A percentile compares a stretch with the other conserved stretches of the same genome.
Evolutionary conservation across 768 basidiomycete genomes (phyloP).

Genomic region (Psilocybe sp.): DNA sequence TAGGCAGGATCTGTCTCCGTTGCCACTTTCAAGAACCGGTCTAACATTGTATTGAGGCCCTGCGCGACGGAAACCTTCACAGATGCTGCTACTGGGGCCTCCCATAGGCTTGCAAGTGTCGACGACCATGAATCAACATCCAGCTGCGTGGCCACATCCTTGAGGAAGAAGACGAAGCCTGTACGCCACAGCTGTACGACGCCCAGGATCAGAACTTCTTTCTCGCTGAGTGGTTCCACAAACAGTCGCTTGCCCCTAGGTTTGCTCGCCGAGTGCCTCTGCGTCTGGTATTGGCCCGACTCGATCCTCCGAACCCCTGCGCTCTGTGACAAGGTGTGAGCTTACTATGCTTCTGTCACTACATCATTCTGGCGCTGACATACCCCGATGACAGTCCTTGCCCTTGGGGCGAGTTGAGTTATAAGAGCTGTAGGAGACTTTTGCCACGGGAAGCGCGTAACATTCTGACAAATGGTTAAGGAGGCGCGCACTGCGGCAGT

Average conservation of each 20-base stretch:
- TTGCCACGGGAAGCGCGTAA: constrained; percentile 54
- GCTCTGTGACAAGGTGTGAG: constrained; percentile 30
- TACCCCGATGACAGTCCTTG: constrained; percentile 59
- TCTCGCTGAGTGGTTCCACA: constrained; percentile 58
- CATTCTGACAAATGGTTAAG: constrained; percentile 65
- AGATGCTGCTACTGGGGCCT: constrained; percentile 56
- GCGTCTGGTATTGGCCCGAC: constrained; percentile 52
- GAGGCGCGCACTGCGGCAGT: constrained; percentile 73
- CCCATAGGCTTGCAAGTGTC: constrained; percentile 53
- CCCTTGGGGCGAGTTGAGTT: constrained; percentile 40
- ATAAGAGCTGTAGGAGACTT: constrained; percentile 48
- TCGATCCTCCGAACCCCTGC: constrained; percentile 56
- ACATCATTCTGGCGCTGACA: constrained; percentile 4
- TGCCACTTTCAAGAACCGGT: constrained; percentile 23
- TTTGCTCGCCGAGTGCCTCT: constrained; percentile 49
- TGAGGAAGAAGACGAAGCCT: constrained; percentile 51
- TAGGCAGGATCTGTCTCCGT: constrained; percentile 38
- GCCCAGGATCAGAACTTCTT: constrained; percentile 67
- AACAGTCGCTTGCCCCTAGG: constrained; percentile 61
- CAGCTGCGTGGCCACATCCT: constrained; percentile 32
- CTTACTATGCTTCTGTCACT: neutral
- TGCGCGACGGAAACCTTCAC: constrained; percentile 61
- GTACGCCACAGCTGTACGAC: constrained; percentile 70
- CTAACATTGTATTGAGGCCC: constrained; percentile 35
- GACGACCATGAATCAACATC: constrained; percentile 47